Percentiles rank a stretch among this genome's conserved stretches.
Conservation (phyloP, 164 flowering plant genomes). For the Vitis rupestris region DNA sequence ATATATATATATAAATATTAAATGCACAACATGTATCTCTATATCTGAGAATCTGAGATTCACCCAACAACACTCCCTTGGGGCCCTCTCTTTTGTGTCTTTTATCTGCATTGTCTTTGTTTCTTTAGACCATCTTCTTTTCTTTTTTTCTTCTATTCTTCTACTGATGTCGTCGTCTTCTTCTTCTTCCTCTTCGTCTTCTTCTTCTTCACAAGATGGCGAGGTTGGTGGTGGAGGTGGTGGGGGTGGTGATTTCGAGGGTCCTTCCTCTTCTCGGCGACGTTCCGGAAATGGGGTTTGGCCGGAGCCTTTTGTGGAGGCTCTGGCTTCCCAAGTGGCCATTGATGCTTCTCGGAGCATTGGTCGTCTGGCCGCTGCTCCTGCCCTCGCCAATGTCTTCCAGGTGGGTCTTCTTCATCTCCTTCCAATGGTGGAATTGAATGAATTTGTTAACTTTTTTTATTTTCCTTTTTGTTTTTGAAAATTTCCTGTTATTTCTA, state of each 20-base stretch:
- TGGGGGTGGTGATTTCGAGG: constrained; percentile 28
- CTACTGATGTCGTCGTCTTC: constrained; percentile 13
- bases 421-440: too few species aligned
- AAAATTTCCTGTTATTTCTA: too few species aligned
- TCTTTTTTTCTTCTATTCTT: neutral
- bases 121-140: neutral
- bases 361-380: constrained; percentile 68
- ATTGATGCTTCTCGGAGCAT: constrained; percentile 43
- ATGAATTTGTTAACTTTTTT: too few species aligned
- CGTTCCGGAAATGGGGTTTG: constrained; percentile 55
- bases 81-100: constrained; percentile 29
- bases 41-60: constrained; percentile 9
- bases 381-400: constrained; percentile 58
- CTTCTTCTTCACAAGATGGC: constrained; percentile 15
- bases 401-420: constrained; percentile 37
- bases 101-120: constrained; percentile 28
- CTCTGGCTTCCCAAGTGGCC: constrained; percentile 69
- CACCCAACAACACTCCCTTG: constrained; percentile 12
- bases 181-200: constrained; percentile 32
- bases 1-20: neutral
- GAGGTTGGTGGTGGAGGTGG: constrained; percentile 6
- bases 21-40: neutral
- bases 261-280: constrained; percentile 51
- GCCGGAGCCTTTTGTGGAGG: constrained; percentile 88
- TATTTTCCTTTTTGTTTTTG: too few species aligned